Evolutionary conservation across 495 filamentous ascomycete genomes (phyloP).

Genomic region (Penicillium longicatenatum): DNA sequence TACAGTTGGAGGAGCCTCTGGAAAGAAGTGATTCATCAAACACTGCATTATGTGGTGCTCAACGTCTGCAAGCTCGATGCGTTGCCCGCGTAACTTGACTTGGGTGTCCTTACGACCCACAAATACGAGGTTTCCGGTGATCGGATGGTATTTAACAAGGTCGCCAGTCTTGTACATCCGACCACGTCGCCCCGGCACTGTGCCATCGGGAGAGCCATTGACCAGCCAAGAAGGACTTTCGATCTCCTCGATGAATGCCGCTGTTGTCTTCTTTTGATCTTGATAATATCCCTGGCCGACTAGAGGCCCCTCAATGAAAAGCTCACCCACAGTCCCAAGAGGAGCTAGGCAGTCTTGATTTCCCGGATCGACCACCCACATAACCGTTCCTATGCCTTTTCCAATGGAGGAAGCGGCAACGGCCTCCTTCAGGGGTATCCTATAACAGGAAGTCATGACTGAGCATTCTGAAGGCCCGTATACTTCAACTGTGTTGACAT

Average conservation of each 20-base stretch:
- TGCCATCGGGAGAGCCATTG: no score
- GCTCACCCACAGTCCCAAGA: slow-evolving; percentile 54
- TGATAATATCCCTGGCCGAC: slow-evolving; percentile 52
- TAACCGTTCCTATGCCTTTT: no score
- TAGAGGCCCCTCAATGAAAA: slow-evolving; percentile 54
- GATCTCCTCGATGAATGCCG: background rate
- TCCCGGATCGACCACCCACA: slow-evolving; percentile 24
- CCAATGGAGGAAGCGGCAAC: no score
- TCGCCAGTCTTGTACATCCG: slow-evolving; percentile 37
- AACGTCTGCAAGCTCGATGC: slow-evolving; percentile 43
- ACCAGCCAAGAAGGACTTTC: background rate
- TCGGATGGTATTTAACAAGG: slow-evolving; percentile 11
- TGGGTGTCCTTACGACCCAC: slow-evolving; percentile 17
- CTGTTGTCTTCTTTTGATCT: background rate
- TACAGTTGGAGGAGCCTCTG: no score
- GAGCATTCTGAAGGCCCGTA: no score
- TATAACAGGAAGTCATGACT: no score
- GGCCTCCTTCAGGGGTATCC: no score
- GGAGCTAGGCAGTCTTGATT: slow-evolving; percentile 48
- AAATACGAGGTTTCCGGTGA: slow-evolving; percentile 12
- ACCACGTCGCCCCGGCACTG: background rate
- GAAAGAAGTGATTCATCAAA: background rate
- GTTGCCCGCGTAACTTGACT: slow-evolving; percentile 34
- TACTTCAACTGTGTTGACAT: no score
- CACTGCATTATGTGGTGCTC: no score